phyloP scores from a whole-genome alignment of 768 basidiomycete species.

The Leccinum subtestaceum region DNA sequence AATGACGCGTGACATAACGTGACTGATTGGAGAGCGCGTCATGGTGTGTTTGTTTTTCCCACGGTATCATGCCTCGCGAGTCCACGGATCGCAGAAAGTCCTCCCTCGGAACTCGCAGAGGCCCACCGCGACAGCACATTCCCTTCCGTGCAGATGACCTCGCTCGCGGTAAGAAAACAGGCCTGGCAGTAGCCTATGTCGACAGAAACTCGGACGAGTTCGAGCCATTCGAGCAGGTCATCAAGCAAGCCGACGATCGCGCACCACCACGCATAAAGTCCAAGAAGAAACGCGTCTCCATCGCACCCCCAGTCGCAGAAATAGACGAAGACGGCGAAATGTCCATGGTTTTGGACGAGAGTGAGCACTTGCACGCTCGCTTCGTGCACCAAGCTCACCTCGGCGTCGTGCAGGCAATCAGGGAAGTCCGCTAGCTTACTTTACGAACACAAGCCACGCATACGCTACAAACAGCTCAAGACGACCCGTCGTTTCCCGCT shows the following conservation, averaged over 20 bases:
- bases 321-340: slow-evolving; percentile 61
- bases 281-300: slow-evolving; percentile 47
- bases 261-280: slow-evolving; percentile 56
- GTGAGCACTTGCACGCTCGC: slow-evolving; percentile 38
- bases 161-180: slow-evolving; percentile 78
- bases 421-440: slow-evolving; percentile 35
- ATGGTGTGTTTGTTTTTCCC: slow-evolving; percentile 27
- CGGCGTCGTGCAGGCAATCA: slow-evolving; percentile 23
- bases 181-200: slow-evolving; percentile 63
- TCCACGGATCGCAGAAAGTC: slow-evolving; percentile 31
- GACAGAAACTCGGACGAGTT: slow-evolving; percentile 78
- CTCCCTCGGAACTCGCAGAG: slow-evolving; percentile 49
- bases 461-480: slow-evolving; percentile 38
- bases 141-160: slow-evolving; percentile 79
- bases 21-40: slow-evolving; percentile 24
- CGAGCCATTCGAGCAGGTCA: slow-evolving; percentile 74
- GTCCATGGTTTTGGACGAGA: slow-evolving; percentile 76
- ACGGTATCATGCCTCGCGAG: slow-evolving; percentile 30
- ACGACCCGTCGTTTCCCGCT: slow-evolving; percentile 41
- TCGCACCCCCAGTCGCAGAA: slow-evolving; percentile 35
- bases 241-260: slow-evolving; percentile 66
- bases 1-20: slow-evolving; percentile 25
- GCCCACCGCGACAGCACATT: slow-evolving; percentile 62
- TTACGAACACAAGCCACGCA: slow-evolving; percentile 34
- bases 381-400: slow-evolving; percentile 4